Evolutionary conservation across 2,329 filamentous ascomycete species (phyloP).

Genomic region (Sclerotinia minor): DNA sequence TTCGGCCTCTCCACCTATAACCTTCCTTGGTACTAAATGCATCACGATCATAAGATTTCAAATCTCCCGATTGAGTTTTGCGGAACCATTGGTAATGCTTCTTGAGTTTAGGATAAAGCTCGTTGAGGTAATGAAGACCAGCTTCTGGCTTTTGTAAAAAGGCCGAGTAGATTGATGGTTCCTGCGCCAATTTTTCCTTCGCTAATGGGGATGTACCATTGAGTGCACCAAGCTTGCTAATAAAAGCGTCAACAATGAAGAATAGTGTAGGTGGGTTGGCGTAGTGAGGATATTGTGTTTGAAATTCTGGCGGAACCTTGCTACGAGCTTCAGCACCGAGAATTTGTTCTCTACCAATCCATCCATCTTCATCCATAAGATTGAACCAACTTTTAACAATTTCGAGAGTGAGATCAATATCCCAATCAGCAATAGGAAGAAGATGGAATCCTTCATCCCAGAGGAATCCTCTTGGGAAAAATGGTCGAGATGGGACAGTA

Average conservation of each 20-base stretch:
- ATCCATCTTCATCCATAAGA: slow-evolving; percentile 93
- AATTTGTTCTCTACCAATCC: slow-evolving; percentile 96
- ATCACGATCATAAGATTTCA: slow-evolving; percentile 87
- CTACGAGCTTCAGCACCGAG: slow-evolving; percentile 86
- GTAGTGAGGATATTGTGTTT: slow-evolving; percentile 94
- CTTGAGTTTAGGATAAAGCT: slow-evolving; percentile 82
- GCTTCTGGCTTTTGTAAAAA: slow-evolving; percentile 68
- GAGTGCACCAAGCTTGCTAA: slow-evolving; percentile 68
- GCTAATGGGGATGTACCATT: slow-evolving; percentile 50
- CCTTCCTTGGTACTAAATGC: slow-evolving; percentile 88
- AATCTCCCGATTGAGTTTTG: slow-evolving; percentile 83
- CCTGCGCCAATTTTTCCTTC: slow-evolving; percentile 48
- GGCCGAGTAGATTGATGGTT: slow-evolving; percentile 57
- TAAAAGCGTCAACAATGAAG: slow-evolving; percentile 80
- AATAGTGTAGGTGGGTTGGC: slow-evolving; percentile 96
- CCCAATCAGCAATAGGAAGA: slow-evolving; percentile 88
- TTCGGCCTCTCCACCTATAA: slow-evolving; percentile 93
- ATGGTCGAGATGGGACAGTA: slow-evolving; percentile 86
- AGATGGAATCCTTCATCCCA: slow-evolving; percentile 99
- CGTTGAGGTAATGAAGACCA: slow-evolving; percentile 69
- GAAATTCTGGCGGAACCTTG: slow-evolving; percentile 92
- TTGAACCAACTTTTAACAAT: slow-evolving; percentile 95
- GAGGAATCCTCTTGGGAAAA: slow-evolving; percentile 94
- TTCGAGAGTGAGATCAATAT: slow-evolving; percentile 81
- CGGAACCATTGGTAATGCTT: slow-evolving; percentile 95